Conservation (phyloP, 345 rosid genomes). For the Camelina laxa region DNA sequence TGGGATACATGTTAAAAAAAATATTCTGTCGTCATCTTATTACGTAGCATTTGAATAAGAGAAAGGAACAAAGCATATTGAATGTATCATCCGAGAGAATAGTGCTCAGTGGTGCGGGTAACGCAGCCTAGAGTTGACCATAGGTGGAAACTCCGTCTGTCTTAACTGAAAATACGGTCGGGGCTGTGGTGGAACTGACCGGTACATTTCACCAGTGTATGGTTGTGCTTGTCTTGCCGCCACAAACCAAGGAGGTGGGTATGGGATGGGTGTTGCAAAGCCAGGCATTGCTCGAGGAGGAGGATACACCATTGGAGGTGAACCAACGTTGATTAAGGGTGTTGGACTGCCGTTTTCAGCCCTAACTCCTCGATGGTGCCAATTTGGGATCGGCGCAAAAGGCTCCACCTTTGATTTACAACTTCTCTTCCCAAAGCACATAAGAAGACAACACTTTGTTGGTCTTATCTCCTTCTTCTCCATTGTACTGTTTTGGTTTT, state of each 20-base stretch:
- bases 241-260: constrained; percentile 31
- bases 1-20: constrained; percentile 7
- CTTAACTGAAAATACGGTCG: neutral
- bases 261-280: constrained; percentile 27
- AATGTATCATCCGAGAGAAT: neutral
- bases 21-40: neutral
- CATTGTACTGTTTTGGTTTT: neutral
- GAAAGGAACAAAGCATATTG: neutral
- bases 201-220: constrained; percentile 10
- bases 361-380: neutral
- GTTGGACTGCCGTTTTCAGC: neutral
- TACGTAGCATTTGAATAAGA: constrained; percentile 1
- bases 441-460: constrained; percentile 30
- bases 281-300: constrained; percentile 29
- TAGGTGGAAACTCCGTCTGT: constrained; percentile 14
- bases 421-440: constrained; percentile 16
- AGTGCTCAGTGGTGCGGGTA: constrained; percentile 17
- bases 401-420: constrained; percentile 19
- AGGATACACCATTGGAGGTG: constrained; percentile 33
- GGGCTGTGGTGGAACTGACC: constrained; percentile 22
- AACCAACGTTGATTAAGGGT: constrained; percentile 11
- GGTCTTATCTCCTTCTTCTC: constrained; percentile 14
- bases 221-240: neutral
- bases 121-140: constrained; percentile 26
- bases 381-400: neutral